These are phyloP conservation scores for Tuber brumale DNA, from an alignment of 495 filamentous ascomycete species.

Conservation along the genomic window DNA sequence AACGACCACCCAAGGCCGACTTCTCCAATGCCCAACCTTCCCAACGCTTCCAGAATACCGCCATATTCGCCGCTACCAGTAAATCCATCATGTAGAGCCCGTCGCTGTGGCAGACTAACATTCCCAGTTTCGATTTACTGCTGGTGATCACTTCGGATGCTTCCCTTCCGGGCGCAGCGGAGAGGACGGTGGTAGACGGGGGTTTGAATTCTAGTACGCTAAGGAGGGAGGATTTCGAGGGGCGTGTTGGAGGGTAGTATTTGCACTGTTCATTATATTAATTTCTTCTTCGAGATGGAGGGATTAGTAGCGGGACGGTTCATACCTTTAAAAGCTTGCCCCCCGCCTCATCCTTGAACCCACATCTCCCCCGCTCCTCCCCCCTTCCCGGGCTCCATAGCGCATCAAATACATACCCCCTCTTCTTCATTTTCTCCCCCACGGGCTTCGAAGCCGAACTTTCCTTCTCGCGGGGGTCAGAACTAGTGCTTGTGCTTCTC, in stretches of 20 bases:
- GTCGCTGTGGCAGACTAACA: slow-evolving; percentile 82
- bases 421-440: slow-evolving; percentile 33
- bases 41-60: slow-evolving; percentile 88
- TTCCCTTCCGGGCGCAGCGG: background rate
- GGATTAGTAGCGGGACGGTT: background rate
- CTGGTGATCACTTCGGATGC: slow-evolving; percentile 77
- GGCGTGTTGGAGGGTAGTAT: slow-evolving; percentile 34
- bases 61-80: slow-evolving; percentile 82
- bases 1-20: slow-evolving; percentile 24
- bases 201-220: slow-evolving; percentile 37
- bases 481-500: slow-evolving; percentile 5
- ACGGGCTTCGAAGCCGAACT: background rate
- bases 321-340: slow-evolving; percentile 38
- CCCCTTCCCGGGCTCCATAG: slow-evolving; percentile 21
- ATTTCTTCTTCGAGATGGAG: background rate
- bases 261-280: slow-evolving; percentile 32
- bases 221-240: slow-evolving; percentile 31
- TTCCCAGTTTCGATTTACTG: slow-evolving; percentile 84
- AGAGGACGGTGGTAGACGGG: slow-evolving; percentile 14
- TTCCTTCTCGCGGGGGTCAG: slow-evolving; percentile 4
- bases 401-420: slow-evolving; percentile 36
- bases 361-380: slow-evolving; percentile 30
- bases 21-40: slow-evolving; percentile 48
- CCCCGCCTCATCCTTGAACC: slow-evolving; percentile 37
- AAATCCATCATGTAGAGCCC: slow-evolving; percentile 94